Evolutionary conservation across 73 alveolate genomes (phyloP).

Genomic region (Uronychia binucleata): DNA sequence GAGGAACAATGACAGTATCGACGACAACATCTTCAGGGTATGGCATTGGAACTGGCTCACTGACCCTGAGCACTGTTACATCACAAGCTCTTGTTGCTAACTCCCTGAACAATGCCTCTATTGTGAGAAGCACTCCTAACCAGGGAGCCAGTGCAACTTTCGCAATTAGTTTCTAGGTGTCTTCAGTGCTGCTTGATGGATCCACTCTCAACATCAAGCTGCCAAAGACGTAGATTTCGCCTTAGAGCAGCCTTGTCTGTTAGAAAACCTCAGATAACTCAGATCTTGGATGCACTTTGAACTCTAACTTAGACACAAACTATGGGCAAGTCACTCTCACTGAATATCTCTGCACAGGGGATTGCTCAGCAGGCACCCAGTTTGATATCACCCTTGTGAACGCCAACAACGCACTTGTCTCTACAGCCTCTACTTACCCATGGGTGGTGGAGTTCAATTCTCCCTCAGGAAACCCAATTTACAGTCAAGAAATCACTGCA

Average conservation of each 20-base stretch:
- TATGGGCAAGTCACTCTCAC: conserved; percentile 13
- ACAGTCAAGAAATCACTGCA: conserved; percentile 8
- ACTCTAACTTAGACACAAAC: conserved; percentile 2
- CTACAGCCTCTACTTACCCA: conserved; percentile 10
- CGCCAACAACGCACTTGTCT: conserved; percentile 26
- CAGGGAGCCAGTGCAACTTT: conserved; percentile 47
- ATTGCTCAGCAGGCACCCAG: conserved; percentile 11
- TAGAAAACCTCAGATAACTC: not conserved
- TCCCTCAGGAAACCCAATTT: conserved; percentile 15
- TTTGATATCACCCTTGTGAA: not conserved
- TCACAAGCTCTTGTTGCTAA: conserved; percentile 25
- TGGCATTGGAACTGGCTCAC: conserved; percentile 34
- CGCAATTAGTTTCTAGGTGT: conserved; percentile 30
- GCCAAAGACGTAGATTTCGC: conserved; percentile 28
- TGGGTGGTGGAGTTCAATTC: conserved; percentile 4
- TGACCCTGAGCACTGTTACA: conserved; percentile 31
- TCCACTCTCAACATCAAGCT: conserved; percentile 31
- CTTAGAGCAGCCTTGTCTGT: not conserved
- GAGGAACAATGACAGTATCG: conserved; percentile 40
- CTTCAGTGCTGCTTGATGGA: conserved; percentile 46
- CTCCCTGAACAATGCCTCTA: conserved; percentile 14
- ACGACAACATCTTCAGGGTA: conserved; percentile 23
- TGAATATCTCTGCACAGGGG: conserved; percentile 17
- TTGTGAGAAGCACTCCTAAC: conserved; percentile 32
- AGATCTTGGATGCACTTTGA: not conserved